Evolutionary conservation across 371 early-diverging fungal genomes (phyloP).

Genomic region (Mortierella sp.): DNA sequence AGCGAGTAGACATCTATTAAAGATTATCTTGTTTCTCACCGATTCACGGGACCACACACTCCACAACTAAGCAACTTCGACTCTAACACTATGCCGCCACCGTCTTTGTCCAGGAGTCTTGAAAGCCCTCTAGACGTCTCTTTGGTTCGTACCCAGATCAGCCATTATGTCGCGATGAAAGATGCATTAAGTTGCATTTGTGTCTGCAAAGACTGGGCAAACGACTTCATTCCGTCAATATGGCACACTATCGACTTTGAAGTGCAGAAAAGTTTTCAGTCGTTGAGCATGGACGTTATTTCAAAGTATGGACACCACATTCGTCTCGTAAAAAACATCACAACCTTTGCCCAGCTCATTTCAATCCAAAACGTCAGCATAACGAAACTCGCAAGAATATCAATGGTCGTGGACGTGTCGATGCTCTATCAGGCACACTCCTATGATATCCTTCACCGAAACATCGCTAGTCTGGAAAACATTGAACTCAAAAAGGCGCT

Average conservation of each 20-base stretch:
- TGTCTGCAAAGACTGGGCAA: slow-evolving; percentile 11
- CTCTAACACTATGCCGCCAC: too few relatives aligned
- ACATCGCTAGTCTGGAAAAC: too few relatives aligned
- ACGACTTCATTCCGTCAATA: background rate
- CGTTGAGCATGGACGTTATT: background rate
- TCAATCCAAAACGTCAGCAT: background rate
- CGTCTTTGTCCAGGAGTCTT: too few relatives aligned
- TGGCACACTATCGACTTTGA: slow-evolving; percentile 21
- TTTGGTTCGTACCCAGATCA: background rate
- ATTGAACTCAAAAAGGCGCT: too few relatives aligned
- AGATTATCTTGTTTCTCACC: too few relatives aligned
- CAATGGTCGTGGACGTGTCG: background rate
- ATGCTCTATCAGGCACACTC: too few relatives aligned
- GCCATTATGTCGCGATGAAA: background rate
- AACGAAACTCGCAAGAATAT: background rate
- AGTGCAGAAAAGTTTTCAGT: background rate
- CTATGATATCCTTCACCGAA: too few relatives aligned
- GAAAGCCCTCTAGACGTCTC: too few relatives aligned
- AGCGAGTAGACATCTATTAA: too few relatives aligned
- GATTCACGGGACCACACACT: too few relatives aligned
- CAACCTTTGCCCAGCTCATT: background rate
- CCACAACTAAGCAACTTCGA: too few relatives aligned
- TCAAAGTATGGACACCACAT: slow-evolving; percentile 9
- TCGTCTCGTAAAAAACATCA: background rate
- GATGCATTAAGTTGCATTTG: slow-evolving; percentile 7